These are phyloP conservation scores for Truncatella angustata DNA, from an alignment of 2,329 filamentous ascomycete genomes.

Conservation along the genomic window DNA sequence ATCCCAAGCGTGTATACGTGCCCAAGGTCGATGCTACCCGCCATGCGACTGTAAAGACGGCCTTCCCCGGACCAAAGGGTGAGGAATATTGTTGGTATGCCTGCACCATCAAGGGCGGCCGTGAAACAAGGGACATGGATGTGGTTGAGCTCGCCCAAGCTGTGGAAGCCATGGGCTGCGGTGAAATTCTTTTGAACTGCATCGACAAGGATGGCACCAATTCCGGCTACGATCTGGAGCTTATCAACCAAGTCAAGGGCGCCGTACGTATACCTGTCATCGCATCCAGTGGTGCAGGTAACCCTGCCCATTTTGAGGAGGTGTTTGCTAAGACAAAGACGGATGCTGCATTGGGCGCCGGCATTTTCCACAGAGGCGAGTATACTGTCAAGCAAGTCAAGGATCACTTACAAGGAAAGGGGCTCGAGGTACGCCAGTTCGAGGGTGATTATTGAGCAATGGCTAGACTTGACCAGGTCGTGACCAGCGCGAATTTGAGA, in stretches of 20 bases:
- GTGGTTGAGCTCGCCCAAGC: constrained; percentile 84
- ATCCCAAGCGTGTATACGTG: constrained; percentile 90
- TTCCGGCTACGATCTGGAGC: constrained; percentile 88
- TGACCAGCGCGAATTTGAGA: too few species aligned
- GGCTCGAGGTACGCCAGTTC: constrained; percentile 75
- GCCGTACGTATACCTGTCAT: constrained; percentile 90
- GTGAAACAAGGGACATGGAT: constrained; percentile 91
- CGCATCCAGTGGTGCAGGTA: constrained; percentile 87
- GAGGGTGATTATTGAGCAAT: constrained; percentile 52
- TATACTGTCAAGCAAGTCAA: constrained; percentile 96
- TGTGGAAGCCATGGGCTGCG: constrained; percentile 92
- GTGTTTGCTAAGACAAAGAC: constrained; percentile 84
- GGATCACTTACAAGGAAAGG: constrained; percentile 68
- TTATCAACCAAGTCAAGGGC: constrained; percentile 85
- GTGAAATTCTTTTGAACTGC: constrained; percentile 94
- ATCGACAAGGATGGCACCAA: constrained; percentile 97
- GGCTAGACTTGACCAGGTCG: neutral
- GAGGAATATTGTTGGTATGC: constrained; percentile 93
- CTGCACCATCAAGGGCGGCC: constrained; percentile 92
- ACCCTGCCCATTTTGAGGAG: constrained; percentile 83
- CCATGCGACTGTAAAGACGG: constrained; percentile 71
- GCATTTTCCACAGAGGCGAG: constrained; percentile 96
- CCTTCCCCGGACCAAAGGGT: constrained; percentile 67
- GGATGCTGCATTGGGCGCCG: constrained; percentile 90
- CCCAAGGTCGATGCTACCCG: constrained; percentile 67